Evolutionary conservation across 345 rosid genomes (phyloP).

Genomic region (Brassica napus): Da-Ae NC_063446.1:26959001-26959500

Average conservation of each 20-base stretch:
- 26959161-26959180: constrained; percentile 75
- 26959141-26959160: constrained; percentile 59
- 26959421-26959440: no score
- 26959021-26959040: constrained; percentile 91
- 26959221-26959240: constrained; percentile 99
- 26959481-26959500: no score
- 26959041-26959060: constrained; percentile 95
- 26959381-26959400: no score
- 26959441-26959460: no score
- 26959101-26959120: constrained; percentile 8
- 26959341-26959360: no score
- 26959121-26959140: constrained; percentile 17
- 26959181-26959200: constrained; percentile 94
- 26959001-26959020: constrained; percentile 96
- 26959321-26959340: no score
- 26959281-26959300: constrained; percentile 97
- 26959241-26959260: constrained; percentile 99
- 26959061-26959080: constrained; percentile 93
- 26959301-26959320: constrained; percentile 86
- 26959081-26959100: constrained; percentile 35
- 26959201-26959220: constrained; percentile 97
- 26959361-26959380: no score
- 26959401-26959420: no score
- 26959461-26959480: no score
- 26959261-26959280: constrained; percentile 99